Base-by-base conservation (phyloP, 768 basidiomycete species). In the Multifurca ochricompacta region DNA sequence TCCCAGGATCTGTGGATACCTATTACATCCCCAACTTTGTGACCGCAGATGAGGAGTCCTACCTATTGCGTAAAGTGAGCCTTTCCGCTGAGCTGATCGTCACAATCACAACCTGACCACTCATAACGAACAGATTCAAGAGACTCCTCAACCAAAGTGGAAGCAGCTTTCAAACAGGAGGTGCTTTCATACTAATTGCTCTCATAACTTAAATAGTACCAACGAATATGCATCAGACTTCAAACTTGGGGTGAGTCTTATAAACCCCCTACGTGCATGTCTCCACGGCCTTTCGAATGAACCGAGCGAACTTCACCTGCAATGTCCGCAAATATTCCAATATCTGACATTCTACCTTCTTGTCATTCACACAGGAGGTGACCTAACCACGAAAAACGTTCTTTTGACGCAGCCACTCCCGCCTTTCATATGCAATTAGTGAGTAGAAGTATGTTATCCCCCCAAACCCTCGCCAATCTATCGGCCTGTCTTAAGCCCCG, bases 111-210 rank as follows among this genome's bases (percentile, higher is more conserved):
- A n/a, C n/a, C n/a, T n/a, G n/a, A n/a, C n/a, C n/a, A n/a, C n/a
- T n/a, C n/a, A n/a, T n/a, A n/a, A n/a, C n/a, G n/a, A n/a, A 51
- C 55, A 94, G 92, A 89, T 94, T 56, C 64, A 69, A 36, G 87
- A 87, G 60, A 79, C 83, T 2, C 85, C 91, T n/a, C 81, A 79
- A 62, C 82, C 80, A 25, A 86, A 80, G 65, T 94, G 91, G 91
- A 92, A 84, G 66, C 78, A 74, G 11, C 72, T 90, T 10, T 72
- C 77, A 4, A 86, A 86, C 59, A 76, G 89, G 53, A 76, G 90
- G 81, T 82, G 64, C 60, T 80, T 70, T 5, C 6, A 6, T n/a
- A n/a, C n/a, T n/a, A n/a, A n/a, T n/a, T n/a, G n/a, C n/a, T n/a
- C n/a, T n/a, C n/a, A n/a, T n/a, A n/a, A n/a, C n/a, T n/a, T n/a